Percentiles rank a stretch among this genome's conserved stretches.
Evolutionary conservation across 331 rosid species (phyloP).

Genomic region (Quercus lobata): DNA sequence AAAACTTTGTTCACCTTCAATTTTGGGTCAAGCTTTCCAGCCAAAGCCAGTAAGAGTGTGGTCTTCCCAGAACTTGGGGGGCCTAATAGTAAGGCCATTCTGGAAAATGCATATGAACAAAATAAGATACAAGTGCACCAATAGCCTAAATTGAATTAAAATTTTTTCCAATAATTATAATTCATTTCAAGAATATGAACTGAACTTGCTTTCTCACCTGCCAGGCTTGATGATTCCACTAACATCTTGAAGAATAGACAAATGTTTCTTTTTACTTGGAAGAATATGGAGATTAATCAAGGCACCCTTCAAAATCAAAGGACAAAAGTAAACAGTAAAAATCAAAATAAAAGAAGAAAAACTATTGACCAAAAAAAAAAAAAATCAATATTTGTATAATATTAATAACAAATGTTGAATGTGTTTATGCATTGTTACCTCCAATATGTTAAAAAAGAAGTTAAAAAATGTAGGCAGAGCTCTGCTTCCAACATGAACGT

Average conservation of each 20-base stretch:
- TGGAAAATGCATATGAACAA: neutral
- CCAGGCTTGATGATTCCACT: slow-evolving; percentile 7
- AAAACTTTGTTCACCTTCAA: neutral
- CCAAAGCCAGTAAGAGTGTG: neutral
- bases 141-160: neutral
- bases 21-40: neutral
- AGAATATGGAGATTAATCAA: neutral
- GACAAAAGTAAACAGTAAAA: neutral
- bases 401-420: no score
- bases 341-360: neutral
- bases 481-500: slow-evolving; percentile 41
- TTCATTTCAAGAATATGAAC: neutral
- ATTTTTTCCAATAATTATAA: neutral
- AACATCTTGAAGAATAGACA: neutral
- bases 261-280: neutral
- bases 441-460: slow-evolving; percentile 17
- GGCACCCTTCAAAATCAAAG: neutral
- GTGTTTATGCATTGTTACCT: slow-evolving; percentile 21
- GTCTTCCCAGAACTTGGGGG: slow-evolving; percentile 15
- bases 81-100: neutral
- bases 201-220: neutral
- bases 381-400: neutral
- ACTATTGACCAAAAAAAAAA: no score
- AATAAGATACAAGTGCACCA: neutral
- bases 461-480: slow-evolving; percentile 45